Evolutionary conservation across 345 rosid genomes (phyloP).

Genomic region (Populus pruinosa): DNA sequence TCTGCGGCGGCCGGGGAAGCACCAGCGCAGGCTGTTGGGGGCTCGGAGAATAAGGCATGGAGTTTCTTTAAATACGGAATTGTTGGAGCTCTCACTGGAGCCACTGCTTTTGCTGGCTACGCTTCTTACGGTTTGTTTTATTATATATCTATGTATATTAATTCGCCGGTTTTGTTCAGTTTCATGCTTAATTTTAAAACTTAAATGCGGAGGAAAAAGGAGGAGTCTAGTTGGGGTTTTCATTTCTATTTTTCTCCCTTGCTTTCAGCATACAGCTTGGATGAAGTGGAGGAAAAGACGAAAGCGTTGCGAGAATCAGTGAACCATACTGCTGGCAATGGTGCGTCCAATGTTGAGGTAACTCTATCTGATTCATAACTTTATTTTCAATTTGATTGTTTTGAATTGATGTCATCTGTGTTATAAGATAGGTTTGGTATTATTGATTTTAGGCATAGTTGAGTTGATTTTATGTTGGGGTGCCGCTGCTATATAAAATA

Average conservation of each 20-base stretch:
- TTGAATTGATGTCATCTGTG: neutral
- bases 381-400: neutral
- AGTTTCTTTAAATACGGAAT: conserved; percentile 57
- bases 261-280: conserved; percentile 59
- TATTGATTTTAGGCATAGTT: neutral
- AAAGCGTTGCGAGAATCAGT: conserved; percentile 61
- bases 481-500: neutral
- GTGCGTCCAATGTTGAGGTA: conserved; percentile 56
- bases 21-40: conserved; percentile 21
- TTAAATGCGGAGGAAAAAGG: neutral
- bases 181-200: neutral
- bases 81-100: conserved; percentile 54
- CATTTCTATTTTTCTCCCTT: too few species aligned
- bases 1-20: conserved; percentile 28
- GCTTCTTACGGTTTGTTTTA: conserved; percentile 54
- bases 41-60: conserved; percentile 39
- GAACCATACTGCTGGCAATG: conserved; percentile 26
- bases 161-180: neutral
- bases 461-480: neutral
- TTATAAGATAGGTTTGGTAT: neutral
- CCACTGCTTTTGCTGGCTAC: conserved; percentile 52
- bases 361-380: conserved; percentile 6
- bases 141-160: neutral
- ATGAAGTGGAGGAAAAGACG: conserved; percentile 68
- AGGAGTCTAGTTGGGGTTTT: too few species aligned